A percentile compares a stretch with the other conserved stretches of the same genome.
These are phyloP conservation scores for Arxiozyma slooffiae DNA, from an alignment of 1,139 yeast species.

Conservation along the genomic window DNA sequence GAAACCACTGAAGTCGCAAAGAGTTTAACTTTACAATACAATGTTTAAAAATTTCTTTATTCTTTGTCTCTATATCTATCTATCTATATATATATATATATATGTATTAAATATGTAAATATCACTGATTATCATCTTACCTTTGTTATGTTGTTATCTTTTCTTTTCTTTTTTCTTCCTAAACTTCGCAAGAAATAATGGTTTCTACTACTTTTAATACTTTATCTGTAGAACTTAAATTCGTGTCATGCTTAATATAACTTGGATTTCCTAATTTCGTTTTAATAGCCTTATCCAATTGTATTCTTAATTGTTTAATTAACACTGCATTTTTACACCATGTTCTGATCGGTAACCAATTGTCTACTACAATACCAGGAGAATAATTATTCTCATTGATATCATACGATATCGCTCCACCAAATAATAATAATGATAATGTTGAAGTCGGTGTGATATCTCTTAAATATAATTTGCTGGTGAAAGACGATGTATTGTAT, in stretches of 20 bases:
- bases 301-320: slow-evolving; percentile 53
- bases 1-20: slow-evolving; percentile 57
- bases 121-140: neutral
- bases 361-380: slow-evolving; percentile 61
- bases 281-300: slow-evolving; percentile 61
- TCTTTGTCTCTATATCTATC: neutral
- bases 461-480: slow-evolving; percentile 59
- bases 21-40: slow-evolving; percentile 40
- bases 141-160: too few relatives aligned
- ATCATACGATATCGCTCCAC: slow-evolving; percentile 68
- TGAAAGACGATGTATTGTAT: slow-evolving; percentile 48
- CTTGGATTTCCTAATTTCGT: slow-evolving; percentile 40
- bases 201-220: slow-evolving; percentile 27
- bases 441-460: slow-evolving; percentile 74
- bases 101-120: neutral
- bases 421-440: slow-evolving; percentile 63
- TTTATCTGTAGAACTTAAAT: neutral
- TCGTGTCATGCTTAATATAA: slow-evolving; percentile 10
- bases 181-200: slow-evolving; percentile 19
- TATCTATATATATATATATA: neutral
- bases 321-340: slow-evolving; percentile 94
- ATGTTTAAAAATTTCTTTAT: slow-evolving; percentile 12
- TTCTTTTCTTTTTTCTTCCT: too few relatives aligned
- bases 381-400: slow-evolving; percentile 39
- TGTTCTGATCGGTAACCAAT: slow-evolving; percentile 75